A percentile compares a stretch with the other conserved stretches of the same genome.
Conservation (phyloP, 192 early-diverging fungal genomes). For the Coemansia sp. region DNA sequence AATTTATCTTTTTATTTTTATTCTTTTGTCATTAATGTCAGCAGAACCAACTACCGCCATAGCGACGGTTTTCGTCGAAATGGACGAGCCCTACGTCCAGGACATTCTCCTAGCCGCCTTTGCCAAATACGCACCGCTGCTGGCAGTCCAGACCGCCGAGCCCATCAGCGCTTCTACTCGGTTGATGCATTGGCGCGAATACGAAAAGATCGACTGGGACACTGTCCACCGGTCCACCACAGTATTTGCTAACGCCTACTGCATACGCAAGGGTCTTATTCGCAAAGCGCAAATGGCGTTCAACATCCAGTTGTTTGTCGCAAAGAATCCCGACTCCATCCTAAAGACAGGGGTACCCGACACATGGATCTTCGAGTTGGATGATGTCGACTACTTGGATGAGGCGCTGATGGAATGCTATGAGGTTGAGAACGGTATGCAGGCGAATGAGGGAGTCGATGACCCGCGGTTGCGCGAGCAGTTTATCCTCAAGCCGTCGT, state of each 20-base stretch:
- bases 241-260: conserved; percentile 58
- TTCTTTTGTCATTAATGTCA: conserved; percentile 4
- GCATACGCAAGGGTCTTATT: conserved; percentile 67
- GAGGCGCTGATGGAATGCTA: conserved; percentile 69
- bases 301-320: conserved; percentile 58
- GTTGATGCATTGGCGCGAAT: conserved; percentile 64
- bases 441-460: conserved; percentile 44
- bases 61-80: conserved; percentile 42
- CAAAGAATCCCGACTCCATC: conserved; percentile 59
- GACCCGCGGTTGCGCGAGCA: conserved; percentile 30
- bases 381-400: conserved; percentile 65
- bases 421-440: conserved; percentile 60
- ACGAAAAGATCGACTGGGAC: conserved; percentile 65
- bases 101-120: conserved; percentile 27
- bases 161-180: background rate
- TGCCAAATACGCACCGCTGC: conserved; percentile 22
- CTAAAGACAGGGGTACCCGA: conserved; percentile 57
- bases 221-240: conserved; percentile 32
- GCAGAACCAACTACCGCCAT: background rate
- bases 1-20: background rate
- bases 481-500: conserved; percentile 67
- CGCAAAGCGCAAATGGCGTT: conserved; percentile 67
- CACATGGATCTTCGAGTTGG: conserved; percentile 65
- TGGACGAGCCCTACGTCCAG: conserved; percentile 57
- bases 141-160: conserved; percentile 2